phyloP scores from a whole-genome alignment of 164 flowering plant species.

The Annona squamosa region DNA sequence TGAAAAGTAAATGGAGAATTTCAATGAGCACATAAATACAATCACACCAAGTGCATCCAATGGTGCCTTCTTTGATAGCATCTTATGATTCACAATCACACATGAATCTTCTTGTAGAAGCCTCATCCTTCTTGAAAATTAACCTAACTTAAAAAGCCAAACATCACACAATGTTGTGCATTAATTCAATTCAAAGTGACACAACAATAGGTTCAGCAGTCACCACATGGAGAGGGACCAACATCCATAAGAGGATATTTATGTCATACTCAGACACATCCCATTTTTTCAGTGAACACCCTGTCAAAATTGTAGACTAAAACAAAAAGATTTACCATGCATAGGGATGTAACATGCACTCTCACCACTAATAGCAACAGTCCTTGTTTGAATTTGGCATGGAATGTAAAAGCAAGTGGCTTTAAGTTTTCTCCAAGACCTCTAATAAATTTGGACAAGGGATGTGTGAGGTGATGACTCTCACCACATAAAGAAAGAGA shows the following conservation, averaged over 20 bases:
- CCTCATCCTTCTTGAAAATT: too few relatives aligned
- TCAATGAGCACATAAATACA: too few relatives aligned
- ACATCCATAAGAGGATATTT: background rate
- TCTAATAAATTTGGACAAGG: constrained; percentile 42
- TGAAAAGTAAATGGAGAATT: too few relatives aligned
- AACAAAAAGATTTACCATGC: background rate
- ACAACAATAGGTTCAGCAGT: background rate
- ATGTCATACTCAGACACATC: background rate
- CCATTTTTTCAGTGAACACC: background rate
- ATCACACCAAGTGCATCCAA: too few relatives aligned
- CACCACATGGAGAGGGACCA: background rate
- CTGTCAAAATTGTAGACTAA: background rate
- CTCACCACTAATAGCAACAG: constrained; percentile 90
- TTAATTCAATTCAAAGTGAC: background rate
- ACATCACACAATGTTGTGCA: background rate
- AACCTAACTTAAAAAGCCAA: too few relatives aligned
- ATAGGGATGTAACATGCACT: background rate
- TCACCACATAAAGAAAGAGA: too few relatives aligned
- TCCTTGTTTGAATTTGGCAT: constrained; percentile 83
- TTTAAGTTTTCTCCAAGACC: constrained; percentile 89
- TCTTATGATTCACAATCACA: too few relatives aligned
- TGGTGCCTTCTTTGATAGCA: too few relatives aligned
- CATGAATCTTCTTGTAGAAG: too few relatives aligned
- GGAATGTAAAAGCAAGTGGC: constrained; percentile 79
- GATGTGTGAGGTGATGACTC: too few relatives aligned